A percentile compares a stretch with the other conserved stretches of the same genome.
phyloP scores from a whole-genome alignment of 2,329 filamentous ascomycete species.

The Paecilomyces dactylethromorphus region DNA sequence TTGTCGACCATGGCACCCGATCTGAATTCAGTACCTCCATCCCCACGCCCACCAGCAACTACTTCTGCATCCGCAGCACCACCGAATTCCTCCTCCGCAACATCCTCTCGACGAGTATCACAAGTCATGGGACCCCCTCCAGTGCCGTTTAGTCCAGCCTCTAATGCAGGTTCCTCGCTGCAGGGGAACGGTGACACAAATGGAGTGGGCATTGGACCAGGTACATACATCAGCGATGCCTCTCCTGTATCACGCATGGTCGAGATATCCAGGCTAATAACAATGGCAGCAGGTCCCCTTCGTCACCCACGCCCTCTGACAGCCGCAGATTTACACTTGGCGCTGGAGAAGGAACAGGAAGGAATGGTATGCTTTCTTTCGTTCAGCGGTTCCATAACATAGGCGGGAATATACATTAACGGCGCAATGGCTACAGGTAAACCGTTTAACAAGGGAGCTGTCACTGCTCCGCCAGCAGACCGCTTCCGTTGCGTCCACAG shows the following conservation, averaged over 20 bases:
- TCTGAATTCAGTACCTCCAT: slow-evolving; percentile 37
- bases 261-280: slow-evolving; percentile 1
- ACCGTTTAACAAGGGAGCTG: slow-evolving; percentile 85
- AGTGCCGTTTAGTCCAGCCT: slow-evolving; percentile 22
- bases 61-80: slow-evolving; percentile 21
- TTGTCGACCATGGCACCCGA: slow-evolving; percentile 41
- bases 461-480: slow-evolving; percentile 69
- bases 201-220: slow-evolving; percentile 32
- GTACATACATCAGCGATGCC: slow-evolving; percentile 18
- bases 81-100: slow-evolving; percentile 25
- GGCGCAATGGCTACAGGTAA: slow-evolving; percentile 56
- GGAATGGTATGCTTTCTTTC: slow-evolving; percentile 60
- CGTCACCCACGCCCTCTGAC: slow-evolving; percentile 84
- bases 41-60: slow-evolving; percentile 25
- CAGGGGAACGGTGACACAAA: slow-evolving; percentile 24
- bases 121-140: slow-evolving; percentile 42
- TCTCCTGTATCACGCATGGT: neutral
- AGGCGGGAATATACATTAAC: neutral
- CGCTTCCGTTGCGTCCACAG: slow-evolving; percentile 55
- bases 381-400: no score
- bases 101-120: slow-evolving; percentile 40
- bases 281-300: slow-evolving; percentile 54
- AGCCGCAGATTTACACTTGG: slow-evolving; percentile 76
- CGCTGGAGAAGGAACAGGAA: slow-evolving; percentile 93
- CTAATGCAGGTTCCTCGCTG: slow-evolving; percentile 18